Evolutionary conservation across 805 yeast species (phyloP).

Genomic region (Ogataea thermomethanolica): DNA sequence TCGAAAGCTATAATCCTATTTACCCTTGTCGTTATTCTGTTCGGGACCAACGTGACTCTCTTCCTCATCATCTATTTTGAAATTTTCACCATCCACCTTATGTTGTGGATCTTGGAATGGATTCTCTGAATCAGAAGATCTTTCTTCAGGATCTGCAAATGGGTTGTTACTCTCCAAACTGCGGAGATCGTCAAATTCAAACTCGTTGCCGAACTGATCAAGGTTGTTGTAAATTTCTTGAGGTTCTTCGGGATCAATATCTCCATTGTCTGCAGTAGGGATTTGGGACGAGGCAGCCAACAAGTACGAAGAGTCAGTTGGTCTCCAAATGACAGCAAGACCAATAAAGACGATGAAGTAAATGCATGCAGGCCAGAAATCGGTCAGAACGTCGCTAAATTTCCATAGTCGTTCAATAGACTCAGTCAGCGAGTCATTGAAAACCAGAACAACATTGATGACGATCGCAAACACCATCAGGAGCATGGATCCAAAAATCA

Average conservation of each 20-base stretch:
- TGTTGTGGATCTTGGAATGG: constrained; percentile 32
- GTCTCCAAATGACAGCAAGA: constrained; percentile 93
- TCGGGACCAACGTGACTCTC: constrained; percentile 16
- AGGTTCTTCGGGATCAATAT: constrained; percentile 21
- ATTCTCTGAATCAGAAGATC: constrained; percentile 17
- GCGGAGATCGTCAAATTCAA: constrained; percentile 56
- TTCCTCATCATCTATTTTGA: constrained; percentile 31
- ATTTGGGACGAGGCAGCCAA: constrained; percentile 92
- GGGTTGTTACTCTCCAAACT: constrained; percentile 43
- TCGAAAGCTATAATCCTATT: background rate
- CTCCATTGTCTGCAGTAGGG: constrained; percentile 63
- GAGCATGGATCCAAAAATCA: constrained; percentile 69
- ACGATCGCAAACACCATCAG: constrained; percentile 68
- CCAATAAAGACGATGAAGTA: constrained; percentile 81
- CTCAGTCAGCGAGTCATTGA: constrained; percentile 72
- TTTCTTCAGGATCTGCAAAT: constrained; percentile 21
- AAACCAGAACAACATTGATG: constrained; percentile 62
- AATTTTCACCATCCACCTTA: constrained; percentile 29
- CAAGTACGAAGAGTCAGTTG: constrained; percentile 92
- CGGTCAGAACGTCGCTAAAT: constrained; percentile 79
- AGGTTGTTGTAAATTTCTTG: constrained; percentile 26
- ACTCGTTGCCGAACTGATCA: constrained; percentile 47
- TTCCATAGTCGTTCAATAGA: constrained; percentile 90
- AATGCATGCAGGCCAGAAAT: constrained; percentile 92
- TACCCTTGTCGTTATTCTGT: constrained; percentile 2